Evolutionary conservation across 2,329 filamentous ascomycete genomes (phyloP), one percentile per base, ranked within the genome.

Genomic region (Colletotrichum navitas): DNA sequence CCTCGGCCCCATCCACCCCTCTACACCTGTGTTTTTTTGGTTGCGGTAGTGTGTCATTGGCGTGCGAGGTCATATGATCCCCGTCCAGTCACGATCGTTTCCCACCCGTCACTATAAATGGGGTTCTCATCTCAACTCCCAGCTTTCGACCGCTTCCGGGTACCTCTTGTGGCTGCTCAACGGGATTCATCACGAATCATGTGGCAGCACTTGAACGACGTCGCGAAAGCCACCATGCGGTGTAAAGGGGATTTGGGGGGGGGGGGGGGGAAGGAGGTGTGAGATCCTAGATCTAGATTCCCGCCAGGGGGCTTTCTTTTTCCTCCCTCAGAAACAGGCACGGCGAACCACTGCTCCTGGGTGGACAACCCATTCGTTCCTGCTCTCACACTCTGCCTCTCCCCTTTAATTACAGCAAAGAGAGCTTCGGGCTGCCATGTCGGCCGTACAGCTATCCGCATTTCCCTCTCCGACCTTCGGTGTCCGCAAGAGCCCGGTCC

Each of bases 151-250:
- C 52, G 51, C n/a, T 24, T 39, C 5, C 6, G 54, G 12, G 51
- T 18, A 39, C n/a, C 36, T 45, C 29, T 58, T 21, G 41, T 68
- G 56, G 59, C 59, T n/a, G 7, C 43, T 12, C 29, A 32, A 29
- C 21, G 32, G 32, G 18, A 51, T 58, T 62, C 41, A 32, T 68
- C 65, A 68, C 59, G 59, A 63, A 63, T 63, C 68, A 63, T 68
- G 65, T 32, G 43, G 43, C 59, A 54, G 64, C 59, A 71, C 58
- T 63, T 68, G 59, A 47, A 68, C 65, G 52, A 68, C 52, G 52
- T 60, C 58, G 68, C 54, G 34, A 63, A 62, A 68, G 58, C 52
- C 60, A 60, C 54, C 43, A 55, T 63, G 65, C 62, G 55, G 54
- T 55, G 66, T 24, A 55, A 45, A 29, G 47, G 45, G 45, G 36